Conservation (phyloP, 2,329 filamentous ascomycete genomes). For the Microcyclospora tardicrescens region DNA sequence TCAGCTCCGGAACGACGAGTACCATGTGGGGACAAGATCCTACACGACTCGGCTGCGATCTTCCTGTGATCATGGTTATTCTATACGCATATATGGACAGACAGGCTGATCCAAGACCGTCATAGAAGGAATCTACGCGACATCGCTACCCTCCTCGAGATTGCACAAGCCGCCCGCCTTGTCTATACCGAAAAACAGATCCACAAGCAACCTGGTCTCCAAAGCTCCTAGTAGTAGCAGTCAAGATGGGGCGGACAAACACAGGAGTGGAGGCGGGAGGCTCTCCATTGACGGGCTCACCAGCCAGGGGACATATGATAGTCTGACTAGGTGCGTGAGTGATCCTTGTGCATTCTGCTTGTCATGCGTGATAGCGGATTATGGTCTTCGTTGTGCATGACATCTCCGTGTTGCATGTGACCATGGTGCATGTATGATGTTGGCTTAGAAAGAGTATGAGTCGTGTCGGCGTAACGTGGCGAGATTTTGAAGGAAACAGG, state of each 20-base stretch:
- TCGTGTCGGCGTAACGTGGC: background rate
- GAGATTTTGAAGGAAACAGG: background rate
- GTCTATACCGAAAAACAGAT: slow-evolving; percentile 36
- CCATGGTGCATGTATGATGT: background rate
- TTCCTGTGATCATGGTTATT: too few relatives aligned
- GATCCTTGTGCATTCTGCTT: too few relatives aligned
- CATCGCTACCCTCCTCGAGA: too few relatives aligned
- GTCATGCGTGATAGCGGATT: too few relatives aligned
- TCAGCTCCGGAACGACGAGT: too few relatives aligned
- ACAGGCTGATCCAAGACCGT: too few relatives aligned
- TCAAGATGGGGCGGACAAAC: slow-evolving; percentile 41
- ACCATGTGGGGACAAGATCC: too few relatives aligned
- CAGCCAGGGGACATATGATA: slow-evolving; percentile 50
- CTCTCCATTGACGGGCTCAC: slow-evolving; percentile 65
- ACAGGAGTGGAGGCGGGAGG: slow-evolving; percentile 36
- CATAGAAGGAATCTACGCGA: too few relatives aligned
- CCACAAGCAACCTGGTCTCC: slow-evolving; percentile 35
- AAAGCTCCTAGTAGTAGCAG: slow-evolving; percentile 17
- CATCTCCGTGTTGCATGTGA: background rate
- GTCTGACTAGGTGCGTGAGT: slow-evolving; percentile 55
- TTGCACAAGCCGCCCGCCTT: slow-evolving; percentile 4
- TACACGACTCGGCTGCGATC: too few relatives aligned
- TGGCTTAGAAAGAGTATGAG: background rate
- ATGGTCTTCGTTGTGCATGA: too few relatives aligned
- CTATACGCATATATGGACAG: too few relatives aligned